Conservation (phyloP, 129 eudicot genomes). For the Flaveria linearis region DNA sequence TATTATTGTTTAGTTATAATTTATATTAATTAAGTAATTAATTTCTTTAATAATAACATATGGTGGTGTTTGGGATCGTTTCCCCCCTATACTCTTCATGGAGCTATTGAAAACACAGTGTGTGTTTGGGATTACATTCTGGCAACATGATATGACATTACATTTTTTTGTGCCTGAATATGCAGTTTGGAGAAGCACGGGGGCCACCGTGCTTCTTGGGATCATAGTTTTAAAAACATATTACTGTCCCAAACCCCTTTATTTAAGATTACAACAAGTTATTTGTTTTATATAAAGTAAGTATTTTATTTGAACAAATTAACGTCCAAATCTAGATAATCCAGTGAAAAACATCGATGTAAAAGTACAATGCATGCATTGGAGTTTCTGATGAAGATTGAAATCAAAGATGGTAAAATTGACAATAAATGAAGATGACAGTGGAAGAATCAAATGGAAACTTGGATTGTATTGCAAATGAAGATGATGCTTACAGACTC, state of each 20-base stretch:
- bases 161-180: neutral
- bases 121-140: neutral
- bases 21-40: neutral
- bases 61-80: neutral
- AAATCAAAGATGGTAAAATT: too few species aligned
- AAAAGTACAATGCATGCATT: neutral
- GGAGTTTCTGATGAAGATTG: too few species aligned
- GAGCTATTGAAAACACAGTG: too few species aligned
- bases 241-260: neutral
- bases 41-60: too few species aligned
- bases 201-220: neutral
- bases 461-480: too few species aligned
- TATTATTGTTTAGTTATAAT: too few species aligned
- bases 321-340: neutral
- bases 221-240: neutral
- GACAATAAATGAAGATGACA: too few species aligned
- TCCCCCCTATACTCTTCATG: too few species aligned
- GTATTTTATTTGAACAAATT: neutral
- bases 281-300: neutral
- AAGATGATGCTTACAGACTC: too few species aligned
- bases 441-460: too few species aligned
- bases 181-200: neutral
- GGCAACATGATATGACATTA: neutral
- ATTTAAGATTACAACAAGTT: neutral
- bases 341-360: neutral